phyloP scores from a whole-genome alignment of 2,329 filamentous ascomycete species.

The Lecanicillium sp. region DNA sequence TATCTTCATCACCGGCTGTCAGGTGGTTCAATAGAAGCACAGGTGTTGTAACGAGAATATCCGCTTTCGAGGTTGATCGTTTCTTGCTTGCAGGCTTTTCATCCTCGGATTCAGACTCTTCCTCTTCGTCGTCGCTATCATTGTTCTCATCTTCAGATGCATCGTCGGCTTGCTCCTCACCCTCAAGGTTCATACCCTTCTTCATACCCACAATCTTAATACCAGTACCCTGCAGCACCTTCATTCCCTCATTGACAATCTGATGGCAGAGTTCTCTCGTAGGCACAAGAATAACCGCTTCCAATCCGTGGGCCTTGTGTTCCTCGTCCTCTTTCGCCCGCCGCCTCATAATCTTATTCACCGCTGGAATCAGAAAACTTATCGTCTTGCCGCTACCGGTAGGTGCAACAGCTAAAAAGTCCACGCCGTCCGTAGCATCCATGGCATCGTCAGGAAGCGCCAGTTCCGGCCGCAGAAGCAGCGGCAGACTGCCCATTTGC shows the following conservation, averaged over 20 bases:
- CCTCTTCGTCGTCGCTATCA: constrained; percentile 27
- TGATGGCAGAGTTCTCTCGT: constrained; percentile 73
- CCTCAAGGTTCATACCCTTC: constrained; percentile 69
- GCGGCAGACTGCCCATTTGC: constrained; percentile 75
- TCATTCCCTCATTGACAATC: constrained; percentile 78
- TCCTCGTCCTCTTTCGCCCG: constrained; percentile 34
- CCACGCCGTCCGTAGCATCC: constrained; percentile 37
- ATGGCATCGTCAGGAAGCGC: constrained; percentile 31
- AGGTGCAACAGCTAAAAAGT: constrained; percentile 83
- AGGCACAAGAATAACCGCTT: constrained; percentile 66
- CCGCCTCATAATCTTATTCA: constrained; percentile 63
- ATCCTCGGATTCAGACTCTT: constrained; percentile 26
- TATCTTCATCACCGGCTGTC: constrained; percentile 31
- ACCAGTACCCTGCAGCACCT: constrained; percentile 67
- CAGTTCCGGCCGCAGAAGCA: constrained; percentile 55
- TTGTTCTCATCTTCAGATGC: constrained; percentile 27
- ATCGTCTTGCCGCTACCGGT: constrained; percentile 96
- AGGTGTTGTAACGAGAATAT: constrained; percentile 33
- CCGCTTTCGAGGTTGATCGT: constrained; percentile 21
- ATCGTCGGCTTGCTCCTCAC: constrained; percentile 28
- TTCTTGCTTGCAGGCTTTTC: constrained; percentile 15
- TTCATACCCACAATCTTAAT: constrained; percentile 74
- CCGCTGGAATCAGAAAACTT: constrained; percentile 80
- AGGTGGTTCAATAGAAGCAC: constrained; percentile 69
- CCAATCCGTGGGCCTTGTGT: constrained; percentile 38